Base-by-base conservation (phyloP, 371 early-diverging fungal genomes). In the Fennellomyces sp. region DNA sequence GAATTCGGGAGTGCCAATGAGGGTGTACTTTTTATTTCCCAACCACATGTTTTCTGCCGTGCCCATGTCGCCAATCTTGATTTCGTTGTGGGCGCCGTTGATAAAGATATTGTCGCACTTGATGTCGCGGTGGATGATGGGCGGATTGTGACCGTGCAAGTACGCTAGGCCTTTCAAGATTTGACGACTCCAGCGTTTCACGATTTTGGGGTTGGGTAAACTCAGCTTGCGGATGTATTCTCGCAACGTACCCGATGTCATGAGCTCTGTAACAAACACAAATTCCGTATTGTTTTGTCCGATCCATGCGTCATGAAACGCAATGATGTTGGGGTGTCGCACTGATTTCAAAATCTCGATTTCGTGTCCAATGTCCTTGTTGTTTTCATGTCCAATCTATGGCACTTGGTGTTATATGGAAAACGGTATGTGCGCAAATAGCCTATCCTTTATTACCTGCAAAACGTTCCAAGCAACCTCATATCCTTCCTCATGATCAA, bases 31-130 rank as follows among this genome's bases (percentile, higher is more conserved):
- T 77, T 77, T 80, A 25, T n/a, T n/a, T n/a, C 75, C 81, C 31
- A 73, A 59, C n/a, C 75, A 77, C 78, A 74, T n/a, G n/a, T n/a
- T 74, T 51, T 78, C 73, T 19, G 78, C 78, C 27, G 78, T 74
- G 12, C 96, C 96, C 61, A 96, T 81, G 71, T 96, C 96, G 17
- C 96, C 96, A 66, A 95, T 93, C 73, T 95, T 96, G 50, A 92
- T 90, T 67, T 92, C 89, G 33, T 94, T 94, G 68, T 91, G 88
- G 57, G 91, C 87, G 33, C 93, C 92, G 68, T 94, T 94, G 62
- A 96, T 91, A 69, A 96, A 96, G 54, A 96, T 91, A 62, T 96
- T 96, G 63, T 81, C 88, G 67, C 83, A 91, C 66, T 88, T 92
- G 70, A 94, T 87, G 56, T 94, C 92, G 61, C 94, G 81, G 62